phyloP scores from a whole-genome alignment of 139 green algal genomes.

The Picocystis salinarum region DNA sequence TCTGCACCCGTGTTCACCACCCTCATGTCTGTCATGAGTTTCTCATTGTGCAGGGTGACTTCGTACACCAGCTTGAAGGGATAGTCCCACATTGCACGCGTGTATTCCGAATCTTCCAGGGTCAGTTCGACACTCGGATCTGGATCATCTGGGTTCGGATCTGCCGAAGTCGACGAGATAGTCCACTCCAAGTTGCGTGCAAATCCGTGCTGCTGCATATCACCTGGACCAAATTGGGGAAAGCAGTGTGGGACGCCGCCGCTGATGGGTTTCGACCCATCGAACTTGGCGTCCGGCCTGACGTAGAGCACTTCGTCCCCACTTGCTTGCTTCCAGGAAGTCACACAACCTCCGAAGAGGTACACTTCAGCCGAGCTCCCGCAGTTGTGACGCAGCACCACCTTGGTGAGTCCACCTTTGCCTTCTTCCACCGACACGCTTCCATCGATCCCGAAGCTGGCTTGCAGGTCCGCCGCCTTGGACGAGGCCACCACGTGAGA shows the following conservation, averaged over 20 bases:
- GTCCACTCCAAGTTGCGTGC: constrained; percentile 83
- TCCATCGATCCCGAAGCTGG: constrained; percentile 34
- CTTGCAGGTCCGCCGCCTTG: constrained; percentile 21
- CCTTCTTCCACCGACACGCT: constrained; percentile 40
- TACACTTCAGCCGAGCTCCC: constrained; percentile 53
- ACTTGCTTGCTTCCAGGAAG: constrained; percentile 64
- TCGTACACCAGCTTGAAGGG: constrained; percentile 59
- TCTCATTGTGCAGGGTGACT: constrained; percentile 60
- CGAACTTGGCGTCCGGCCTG: constrained; percentile 83
- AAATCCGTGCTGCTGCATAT: constrained; percentile 70
- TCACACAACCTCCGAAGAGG: constrained; percentile 68
- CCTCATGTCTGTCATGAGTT: constrained; percentile 46
- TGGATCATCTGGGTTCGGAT: constrained; percentile 73
- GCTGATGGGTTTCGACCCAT: constrained; percentile 74
- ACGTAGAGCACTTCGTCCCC: constrained; percentile 87
- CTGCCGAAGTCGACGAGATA: constrained; percentile 44
- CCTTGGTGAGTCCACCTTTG: constrained; percentile 20
- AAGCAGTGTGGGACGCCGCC: constrained; percentile 94
- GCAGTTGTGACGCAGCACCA: constrained; percentile 40
- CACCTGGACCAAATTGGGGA: constrained; percentile 82
- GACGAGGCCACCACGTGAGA: too few species aligned
- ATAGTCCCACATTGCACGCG: constrained; percentile 68
- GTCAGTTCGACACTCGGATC: constrained; percentile 67
- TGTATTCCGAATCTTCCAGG: constrained; percentile 75
- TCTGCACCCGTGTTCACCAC: constrained; percentile 70